These are phyloP conservation scores for Tetrahymena malaccensis DNA, from an alignment of 73 alveolate species.

Conservation along the genomic window DNA sequence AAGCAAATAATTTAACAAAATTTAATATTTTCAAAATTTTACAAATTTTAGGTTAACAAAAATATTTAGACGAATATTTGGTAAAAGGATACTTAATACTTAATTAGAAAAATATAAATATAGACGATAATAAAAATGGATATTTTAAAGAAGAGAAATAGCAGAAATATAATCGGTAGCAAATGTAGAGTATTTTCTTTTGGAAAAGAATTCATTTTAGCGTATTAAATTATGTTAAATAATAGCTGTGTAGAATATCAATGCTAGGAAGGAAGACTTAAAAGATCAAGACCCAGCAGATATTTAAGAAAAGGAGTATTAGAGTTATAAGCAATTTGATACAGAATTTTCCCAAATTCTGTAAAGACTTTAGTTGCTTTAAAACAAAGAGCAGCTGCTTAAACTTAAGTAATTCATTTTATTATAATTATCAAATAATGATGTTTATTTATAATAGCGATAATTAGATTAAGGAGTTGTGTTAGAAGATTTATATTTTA, in stretches of 20 bases:
- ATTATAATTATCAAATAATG: background rate
- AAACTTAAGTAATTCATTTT: background rate
- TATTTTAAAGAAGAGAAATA: background rate
- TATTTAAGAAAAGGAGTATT: background rate
- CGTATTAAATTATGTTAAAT: background rate
- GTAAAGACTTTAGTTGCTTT: background rate
- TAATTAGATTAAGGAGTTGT: background rate
- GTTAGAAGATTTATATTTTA: background rate
- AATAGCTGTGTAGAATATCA: background rate
- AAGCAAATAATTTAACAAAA: background rate
- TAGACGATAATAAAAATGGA: background rate
- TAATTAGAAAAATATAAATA: background rate
- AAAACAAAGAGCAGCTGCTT: background rate
- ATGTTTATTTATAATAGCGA: background rate
- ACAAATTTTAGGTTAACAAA: background rate
- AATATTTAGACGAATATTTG: background rate
- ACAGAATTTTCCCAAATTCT: background rate
- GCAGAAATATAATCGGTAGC: background rate
- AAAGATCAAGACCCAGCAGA: background rate
- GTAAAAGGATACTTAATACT: background rate
- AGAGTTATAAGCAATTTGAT: background rate
- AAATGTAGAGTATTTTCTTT: background rate
- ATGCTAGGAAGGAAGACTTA: background rate
- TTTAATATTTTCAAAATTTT: background rate
- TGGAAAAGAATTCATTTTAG: background rate